A percentile compares a stretch with the other conserved stretches of the same genome.
Evolutionary conservation across 805 yeast genomes (phyloP).

Genomic region (Zygosaccharomyces gambellarensis): DNA sequence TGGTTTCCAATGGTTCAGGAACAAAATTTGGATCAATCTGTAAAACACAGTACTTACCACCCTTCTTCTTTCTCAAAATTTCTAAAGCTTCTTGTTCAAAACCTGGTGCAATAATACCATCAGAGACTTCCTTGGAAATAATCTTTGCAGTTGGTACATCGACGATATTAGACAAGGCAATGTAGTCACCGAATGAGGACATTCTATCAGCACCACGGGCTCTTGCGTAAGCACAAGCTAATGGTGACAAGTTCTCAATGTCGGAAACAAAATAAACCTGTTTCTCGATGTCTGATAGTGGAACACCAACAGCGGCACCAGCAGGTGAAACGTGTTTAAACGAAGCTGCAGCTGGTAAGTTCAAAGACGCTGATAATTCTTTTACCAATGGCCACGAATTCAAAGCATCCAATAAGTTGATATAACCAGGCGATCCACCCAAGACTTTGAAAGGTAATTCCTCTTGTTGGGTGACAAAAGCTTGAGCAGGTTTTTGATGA

Average conservation of each 20-base stretch:
- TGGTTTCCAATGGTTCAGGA: constrained; percentile 76
- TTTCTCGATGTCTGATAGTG: constrained; percentile 85
- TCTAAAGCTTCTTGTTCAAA: constrained; percentile 88
- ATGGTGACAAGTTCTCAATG: constrained; percentile 90
- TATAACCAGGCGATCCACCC: constrained; percentile 95
- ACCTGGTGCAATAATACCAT: constrained; percentile 99
- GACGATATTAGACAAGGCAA: constrained; percentile 93
- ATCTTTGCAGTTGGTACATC: constrained; percentile 95
- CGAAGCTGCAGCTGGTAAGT: constrained; percentile 97
- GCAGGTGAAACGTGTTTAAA: constrained; percentile 99
- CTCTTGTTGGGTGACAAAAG: constrained; percentile 78
- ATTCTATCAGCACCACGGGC: constrained; percentile 99
- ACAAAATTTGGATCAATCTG: constrained; percentile 93
- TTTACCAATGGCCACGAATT: constrained; percentile 99
- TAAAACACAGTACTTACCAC: constrained; percentile 93
- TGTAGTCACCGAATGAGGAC: constrained; percentile 98
- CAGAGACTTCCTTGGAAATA: constrained; percentile 95
- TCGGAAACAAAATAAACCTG: constrained; percentile 92
- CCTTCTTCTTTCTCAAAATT: constrained; percentile 85
- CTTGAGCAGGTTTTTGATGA: constrained; percentile 99
- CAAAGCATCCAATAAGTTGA: constrained; percentile 91
- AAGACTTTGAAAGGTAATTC: constrained; percentile 90
- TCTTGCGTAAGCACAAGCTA: constrained; percentile 97
- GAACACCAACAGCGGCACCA: constrained; percentile 96
- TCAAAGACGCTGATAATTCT: constrained; percentile 89